Percentiles rank a stretch among this genome's conserved stretches.
phyloP scores from a whole-genome alignment of 129 eudicot species.

The Lonicera japonica region DNA sequence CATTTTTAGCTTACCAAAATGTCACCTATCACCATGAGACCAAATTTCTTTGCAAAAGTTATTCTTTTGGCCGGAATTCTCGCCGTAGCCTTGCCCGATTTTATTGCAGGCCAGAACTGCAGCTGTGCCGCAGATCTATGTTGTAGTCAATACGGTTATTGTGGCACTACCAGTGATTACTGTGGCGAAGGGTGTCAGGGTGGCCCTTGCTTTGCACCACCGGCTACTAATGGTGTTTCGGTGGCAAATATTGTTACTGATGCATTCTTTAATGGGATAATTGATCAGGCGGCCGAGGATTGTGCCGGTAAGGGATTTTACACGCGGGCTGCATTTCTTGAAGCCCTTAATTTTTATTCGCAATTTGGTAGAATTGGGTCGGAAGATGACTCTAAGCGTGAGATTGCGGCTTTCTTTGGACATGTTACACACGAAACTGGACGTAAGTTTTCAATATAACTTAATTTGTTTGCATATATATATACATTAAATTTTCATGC shows the following conservation, averaged over 20 bases:
- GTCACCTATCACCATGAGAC: too few species aligned
- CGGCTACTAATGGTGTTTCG: not conserved
- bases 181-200: conserved; percentile 27
- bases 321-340: not conserved
- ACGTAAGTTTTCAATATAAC: conserved; percentile 6
- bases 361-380: conserved; percentile 2
- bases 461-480: too few species aligned
- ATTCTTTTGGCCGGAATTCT: not conserved
- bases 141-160: conserved; percentile 22
- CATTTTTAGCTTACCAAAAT: too few species aligned
- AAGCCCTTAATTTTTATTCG: conserved; percentile 1
- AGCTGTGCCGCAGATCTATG: conserved; percentile 19
- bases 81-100: not conserved
- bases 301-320: conserved; percentile 9
- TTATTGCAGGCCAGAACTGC: conserved; percentile 10
- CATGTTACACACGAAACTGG: conserved; percentile 21
- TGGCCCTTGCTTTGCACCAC: conserved; percentile 6
- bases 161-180: conserved; percentile 19
- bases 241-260: conserved; percentile 3
- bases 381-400: conserved; percentile 17
- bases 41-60: too few species aligned
- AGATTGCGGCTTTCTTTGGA: conserved; percentile 15
- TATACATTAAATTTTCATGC: too few species aligned
- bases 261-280: conserved; percentile 5
- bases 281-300: too few species aligned